phyloP scores from a whole-genome alignment of 495 filamentous ascomycete genomes.

The Aspergillus steynii region DNA sequence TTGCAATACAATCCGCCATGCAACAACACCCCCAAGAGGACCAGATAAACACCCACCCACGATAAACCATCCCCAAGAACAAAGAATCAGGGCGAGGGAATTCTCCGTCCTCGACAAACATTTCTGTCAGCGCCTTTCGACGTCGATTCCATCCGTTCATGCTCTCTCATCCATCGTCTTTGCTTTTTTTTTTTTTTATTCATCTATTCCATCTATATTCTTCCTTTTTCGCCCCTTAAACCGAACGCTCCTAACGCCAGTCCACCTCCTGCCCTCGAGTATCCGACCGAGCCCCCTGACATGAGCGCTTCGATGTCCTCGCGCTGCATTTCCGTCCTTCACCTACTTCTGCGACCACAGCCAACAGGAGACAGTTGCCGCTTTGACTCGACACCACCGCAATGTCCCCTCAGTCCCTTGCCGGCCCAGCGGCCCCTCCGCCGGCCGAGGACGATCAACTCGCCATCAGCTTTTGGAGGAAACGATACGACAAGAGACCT shows the following conservation, averaged over 20 bases:
- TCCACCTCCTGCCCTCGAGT: slow-evolving; percentile 1
- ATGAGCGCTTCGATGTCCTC: slow-evolving; percentile 24
- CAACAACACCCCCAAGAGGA: slow-evolving; percentile 2
- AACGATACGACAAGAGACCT: slow-evolving; percentile 23
- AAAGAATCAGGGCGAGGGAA: not conserved
- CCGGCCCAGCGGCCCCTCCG: slow-evolving; percentile 13
- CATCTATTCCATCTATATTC: not conserved
- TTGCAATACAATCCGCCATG: slow-evolving; percentile 3
- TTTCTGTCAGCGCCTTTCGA: not conserved
- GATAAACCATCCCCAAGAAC: not conserved
- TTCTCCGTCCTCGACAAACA: slow-evolving; percentile 2
- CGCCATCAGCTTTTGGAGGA: slow-evolving; percentile 19
- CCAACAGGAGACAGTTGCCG: slow-evolving; percentile 7
- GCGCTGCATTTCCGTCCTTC: slow-evolving; percentile 16
- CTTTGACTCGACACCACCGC: slow-evolving; percentile 12
- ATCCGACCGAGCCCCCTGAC: slow-evolving; percentile 19
- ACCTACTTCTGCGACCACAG: slow-evolving; percentile 1
- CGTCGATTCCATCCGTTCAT: not conserved
- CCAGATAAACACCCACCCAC: not conserved
- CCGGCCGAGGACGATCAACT: slow-evolving; percentile 18
- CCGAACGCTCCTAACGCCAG: slow-evolving; percentile 1
- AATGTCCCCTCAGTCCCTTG: slow-evolving; percentile 18
- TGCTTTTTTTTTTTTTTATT: not conserved
- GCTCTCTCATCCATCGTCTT: not conserved
- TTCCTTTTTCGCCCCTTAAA: not conserved